Evolutionary conservation across 352 stramenopile species (phyloP), one percentile per base, ranked within the genome.

Genomic region (Phytopythium kandeliae): DNA sequence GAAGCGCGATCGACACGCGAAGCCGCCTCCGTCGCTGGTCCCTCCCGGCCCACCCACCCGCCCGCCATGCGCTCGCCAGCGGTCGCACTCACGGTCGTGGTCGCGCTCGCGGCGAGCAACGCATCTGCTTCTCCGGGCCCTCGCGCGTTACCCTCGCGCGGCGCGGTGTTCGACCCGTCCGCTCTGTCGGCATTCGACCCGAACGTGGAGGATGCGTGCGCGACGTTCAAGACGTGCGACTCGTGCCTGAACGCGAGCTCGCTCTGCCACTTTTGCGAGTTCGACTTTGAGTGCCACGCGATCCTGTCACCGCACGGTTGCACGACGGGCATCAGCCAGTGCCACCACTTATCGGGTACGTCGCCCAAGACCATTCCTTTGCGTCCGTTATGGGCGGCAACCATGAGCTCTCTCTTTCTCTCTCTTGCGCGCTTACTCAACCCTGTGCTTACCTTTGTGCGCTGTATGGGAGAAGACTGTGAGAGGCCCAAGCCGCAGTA

Each of bases 231-330:
- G 41, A 78, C 82, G 38, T 93, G 83, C 57, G 83, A 93, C 51
- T 65, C 70, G 34, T 93, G 83, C 48, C 52, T 93, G 42, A 83
- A 78, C 33, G 69, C 83, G 17, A 91, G 81, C 60, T 71, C 76
- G 57, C 48, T 73, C 12, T 95, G 84, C 54, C 84, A 95, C 51
- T 95, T 92, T 42, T 95, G 84, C 60, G 65, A 86, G 57, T 78
- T 57, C 28, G 84, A 95, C 69, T 92, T 89, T 50, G 67, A 92
- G 55, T 95, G 84, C 60, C 84, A 95, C 43, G 63, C 70, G 12
- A 89, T 94, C 28, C 78, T 75, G 12, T 92, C 80, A 11, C 65
- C 66, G 0, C 60, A 68, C 31, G 84, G 84, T 28, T 94, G 84
- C 38, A 37, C 81, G 16, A 76, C 64, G 9, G 84, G 84, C 42